Conservation (phyloP, 352 stramenopile species). For the Globisporangium irregulare region DNA sequence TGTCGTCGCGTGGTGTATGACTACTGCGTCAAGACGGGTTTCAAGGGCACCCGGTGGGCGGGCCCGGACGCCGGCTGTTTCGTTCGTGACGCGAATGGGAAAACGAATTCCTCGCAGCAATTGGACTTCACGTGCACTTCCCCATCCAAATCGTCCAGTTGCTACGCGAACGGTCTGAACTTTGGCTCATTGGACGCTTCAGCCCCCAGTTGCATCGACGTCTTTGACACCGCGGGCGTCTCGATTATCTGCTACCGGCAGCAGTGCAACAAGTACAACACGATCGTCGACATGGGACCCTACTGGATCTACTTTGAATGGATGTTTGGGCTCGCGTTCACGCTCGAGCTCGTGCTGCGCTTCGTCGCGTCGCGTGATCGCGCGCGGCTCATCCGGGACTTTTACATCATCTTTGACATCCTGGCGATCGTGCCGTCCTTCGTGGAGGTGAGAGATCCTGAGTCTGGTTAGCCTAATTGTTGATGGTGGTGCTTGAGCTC, state of each 20-base stretch:
- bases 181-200: conserved; percentile 41
- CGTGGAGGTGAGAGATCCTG: conserved; percentile 37
- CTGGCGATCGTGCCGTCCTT: conserved; percentile 64
- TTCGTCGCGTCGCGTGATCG: conserved; percentile 47
- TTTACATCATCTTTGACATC: conserved; percentile 69
- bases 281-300: conserved; percentile 57
- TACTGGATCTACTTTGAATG: conserved; percentile 82
- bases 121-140: conserved; percentile 47
- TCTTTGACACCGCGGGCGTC: conserved; percentile 28
- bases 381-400: conserved; percentile 38
- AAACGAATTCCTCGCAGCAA: conserved; percentile 25
- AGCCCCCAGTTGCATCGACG: conserved; percentile 27
- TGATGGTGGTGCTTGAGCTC: background rate
- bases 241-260: conserved; percentile 47
- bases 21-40: conserved; percentile 45
- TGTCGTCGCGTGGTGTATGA: conserved; percentile 49
- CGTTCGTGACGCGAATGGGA: conserved; percentile 24
- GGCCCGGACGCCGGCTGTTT: conserved; percentile 53
- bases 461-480: background rate
- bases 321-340: conserved; percentile 56
- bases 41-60: conserved; percentile 5
- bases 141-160: conserved; percentile 17
- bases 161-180: conserved; percentile 52
- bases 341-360: conserved; percentile 49
- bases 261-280: conserved; percentile 36